Evolutionary conservation across 208 protist species (phyloP), one percentile per base, ranked within the genome.

Genomic region (Trypanosoma congolense): DNA sequence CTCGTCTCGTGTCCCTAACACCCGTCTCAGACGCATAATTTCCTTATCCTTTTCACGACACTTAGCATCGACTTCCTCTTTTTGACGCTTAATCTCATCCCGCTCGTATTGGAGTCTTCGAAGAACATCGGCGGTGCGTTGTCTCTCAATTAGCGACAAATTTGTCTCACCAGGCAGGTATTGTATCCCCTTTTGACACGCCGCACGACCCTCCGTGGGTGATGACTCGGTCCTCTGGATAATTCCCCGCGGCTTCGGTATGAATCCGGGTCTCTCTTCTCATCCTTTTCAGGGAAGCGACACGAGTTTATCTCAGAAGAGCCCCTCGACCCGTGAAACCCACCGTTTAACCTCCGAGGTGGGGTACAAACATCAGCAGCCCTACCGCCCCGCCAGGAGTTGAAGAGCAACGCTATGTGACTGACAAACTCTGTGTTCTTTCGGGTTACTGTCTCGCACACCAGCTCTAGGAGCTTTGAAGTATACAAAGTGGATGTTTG

Each of bases 101-200:
- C 80, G 65, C 9, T 65, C 54, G 21, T 82, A 74, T 46, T 85
- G 77, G 42, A 70, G 30, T 33, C 76, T 60, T 25, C 67, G 70
- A 26, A 80, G 41, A 28, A 62, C 65, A 36, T 81, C 73, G 8
- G 54, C 47, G 10, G 64, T 60, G 54, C 74, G 73, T 45, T 79
- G 66, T 3, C 71, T 70, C 28, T 76, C 64, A 0, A 50, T 58
- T 2, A 65, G 21, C 9, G 64, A 69, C 24, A 41, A 56, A 30
- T 66, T 70, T 4, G 86, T 9, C 8, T 74, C 48, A 5, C 59
- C 43, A n/a, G 77, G 77, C 30, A 87, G 67, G 24, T 45, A 18
- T 40, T 68, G 59, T 18, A 84, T 44, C 28, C 87, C 79, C 19
- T 74, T 57, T 50, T 83, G 63, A 49, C 75, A 77, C 22, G 70